phyloP scores from a whole-genome alignment of 257 asterid species.

The Handroanthus guayacan region DNA sequence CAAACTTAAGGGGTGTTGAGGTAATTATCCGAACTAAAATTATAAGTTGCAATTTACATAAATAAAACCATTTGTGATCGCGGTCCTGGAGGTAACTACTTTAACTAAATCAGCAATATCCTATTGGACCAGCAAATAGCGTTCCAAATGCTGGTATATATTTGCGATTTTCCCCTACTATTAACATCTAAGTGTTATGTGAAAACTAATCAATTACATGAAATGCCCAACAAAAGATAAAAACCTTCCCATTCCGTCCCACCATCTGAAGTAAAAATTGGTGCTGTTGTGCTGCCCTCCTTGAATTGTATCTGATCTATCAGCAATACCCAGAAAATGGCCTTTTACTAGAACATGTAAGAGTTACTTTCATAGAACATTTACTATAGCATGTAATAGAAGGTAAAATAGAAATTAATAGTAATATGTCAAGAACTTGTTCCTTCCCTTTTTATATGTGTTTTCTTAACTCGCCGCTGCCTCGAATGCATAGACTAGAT shows the following conservation, averaged over 20 bases:
- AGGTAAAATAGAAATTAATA: not conserved
- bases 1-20: too few relatives aligned
- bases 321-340: slow-evolving; percentile 4
- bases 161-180: not conserved
- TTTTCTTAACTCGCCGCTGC: not conserved
- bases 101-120: not conserved
- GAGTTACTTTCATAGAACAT: slow-evolving; percentile 17
- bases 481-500: not conserved
- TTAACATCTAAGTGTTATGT: not conserved
- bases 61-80: too few relatives aligned
- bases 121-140: not conserved
- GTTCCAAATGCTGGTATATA: slow-evolving; percentile 1
- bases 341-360: slow-evolving; percentile 12
- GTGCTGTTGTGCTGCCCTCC: slow-evolving; percentile 20
- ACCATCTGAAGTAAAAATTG: not conserved
- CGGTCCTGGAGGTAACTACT: not conserved
- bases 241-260: not conserved
- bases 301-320: not conserved
- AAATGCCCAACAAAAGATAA: not conserved
- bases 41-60: too few relatives aligned
- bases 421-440: not conserved
- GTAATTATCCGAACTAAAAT: too few relatives aligned
- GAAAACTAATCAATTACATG: not conserved
- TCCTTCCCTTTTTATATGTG: not conserved
- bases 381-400: not conserved